Evolutionary conservation across 192 early-diverging fungal species (phyloP).

Genomic region (Pecoramyces ruminantium): DNA sequence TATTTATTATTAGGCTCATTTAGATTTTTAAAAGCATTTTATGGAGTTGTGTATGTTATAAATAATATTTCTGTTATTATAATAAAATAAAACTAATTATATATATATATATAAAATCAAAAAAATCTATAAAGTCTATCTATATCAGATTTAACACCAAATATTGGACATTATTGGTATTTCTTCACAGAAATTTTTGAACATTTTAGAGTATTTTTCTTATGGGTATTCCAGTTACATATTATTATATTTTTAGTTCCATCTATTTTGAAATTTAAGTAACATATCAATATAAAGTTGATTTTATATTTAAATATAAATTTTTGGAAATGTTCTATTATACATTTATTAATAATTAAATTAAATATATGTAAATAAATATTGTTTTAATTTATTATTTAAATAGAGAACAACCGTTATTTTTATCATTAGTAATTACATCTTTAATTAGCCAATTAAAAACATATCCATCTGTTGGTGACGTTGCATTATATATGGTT

Average conservation of each 20-base stretch:
- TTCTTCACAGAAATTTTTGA: slow-evolving; percentile 99
- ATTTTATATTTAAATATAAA: too few species aligned
- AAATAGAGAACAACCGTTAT: slow-evolving; percentile 58
- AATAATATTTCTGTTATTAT: too few species aligned
- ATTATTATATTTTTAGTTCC: slow-evolving; percentile 77
- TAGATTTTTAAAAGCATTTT: slow-evolving; percentile 46
- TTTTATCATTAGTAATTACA: slow-evolving; percentile 48
- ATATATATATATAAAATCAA: too few species aligned
- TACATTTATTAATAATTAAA: too few species aligned
- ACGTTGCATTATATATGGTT: slow-evolving; percentile 63
- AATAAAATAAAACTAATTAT: too few species aligned
- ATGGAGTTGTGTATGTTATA: slow-evolving; percentile 52
- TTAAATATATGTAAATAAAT: too few species aligned
- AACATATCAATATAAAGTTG: too few species aligned
- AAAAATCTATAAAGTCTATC: slow-evolving; percentile 28
- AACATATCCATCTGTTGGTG: slow-evolving; percentile 80
- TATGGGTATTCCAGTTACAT: slow-evolving; percentile 87
- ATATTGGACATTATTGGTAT: slow-evolving; percentile 95
- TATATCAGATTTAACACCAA: slow-evolving; percentile 84
- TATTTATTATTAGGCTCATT: slow-evolving; percentile 44
- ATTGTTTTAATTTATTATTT: too few species aligned
- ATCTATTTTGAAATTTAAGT: slow-evolving; percentile 61
- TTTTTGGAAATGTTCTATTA: too few species aligned
- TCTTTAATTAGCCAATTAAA: slow-evolving; percentile 77
- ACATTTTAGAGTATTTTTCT: slow-evolving; percentile 86